Percentiles rank a stretch among this genome's conserved stretches.
These are phyloP conservation scores for Cryptococcus depauperatus DNA, from an alignment of 1,284 basidiomycete genomes.

Conservation along the genomic window DNA sequence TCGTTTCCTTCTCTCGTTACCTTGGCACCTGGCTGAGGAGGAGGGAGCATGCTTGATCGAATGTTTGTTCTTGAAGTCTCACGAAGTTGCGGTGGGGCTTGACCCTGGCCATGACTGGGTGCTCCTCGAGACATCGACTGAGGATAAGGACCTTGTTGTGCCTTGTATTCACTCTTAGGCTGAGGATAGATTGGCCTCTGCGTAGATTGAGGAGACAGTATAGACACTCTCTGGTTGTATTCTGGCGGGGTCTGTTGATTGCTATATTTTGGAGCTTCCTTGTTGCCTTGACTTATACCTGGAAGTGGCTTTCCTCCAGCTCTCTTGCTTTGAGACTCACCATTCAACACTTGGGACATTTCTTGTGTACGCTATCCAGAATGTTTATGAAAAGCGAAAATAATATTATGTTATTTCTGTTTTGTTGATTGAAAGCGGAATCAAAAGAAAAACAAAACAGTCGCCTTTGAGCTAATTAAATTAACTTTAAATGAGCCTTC, in stretches of 20 bases:
- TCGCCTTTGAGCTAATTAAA: not conserved
- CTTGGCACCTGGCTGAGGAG: constrained; percentile 11
- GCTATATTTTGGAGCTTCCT: constrained; percentile 2
- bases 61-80: constrained; percentile 19
- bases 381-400: too few relatives aligned
- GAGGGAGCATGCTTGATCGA: constrained; percentile 12
- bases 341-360: constrained; percentile 2
- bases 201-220: constrained; percentile 13
- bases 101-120: not conserved
- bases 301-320: constrained; percentile 10
- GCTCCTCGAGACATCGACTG: not conserved
- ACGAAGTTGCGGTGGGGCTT: constrained; percentile 1
- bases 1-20: constrained; percentile 1
- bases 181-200: not conserved
- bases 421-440: not conserved
- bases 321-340: constrained; percentile 3
- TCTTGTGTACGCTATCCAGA: not conserved
- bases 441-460: constrained; percentile 1
- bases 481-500: not conserved
- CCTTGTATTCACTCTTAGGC: not conserved
- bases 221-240: constrained; percentile 14
- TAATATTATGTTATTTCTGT: too few relatives aligned
- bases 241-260: constrained; percentile 10
- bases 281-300: constrained; percentile 9
- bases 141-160: not conserved